These are phyloP conservation scores for Croton laevigatus DNA, from an alignment of 441 rosid genomes.

Conservation along the genomic window DNA sequence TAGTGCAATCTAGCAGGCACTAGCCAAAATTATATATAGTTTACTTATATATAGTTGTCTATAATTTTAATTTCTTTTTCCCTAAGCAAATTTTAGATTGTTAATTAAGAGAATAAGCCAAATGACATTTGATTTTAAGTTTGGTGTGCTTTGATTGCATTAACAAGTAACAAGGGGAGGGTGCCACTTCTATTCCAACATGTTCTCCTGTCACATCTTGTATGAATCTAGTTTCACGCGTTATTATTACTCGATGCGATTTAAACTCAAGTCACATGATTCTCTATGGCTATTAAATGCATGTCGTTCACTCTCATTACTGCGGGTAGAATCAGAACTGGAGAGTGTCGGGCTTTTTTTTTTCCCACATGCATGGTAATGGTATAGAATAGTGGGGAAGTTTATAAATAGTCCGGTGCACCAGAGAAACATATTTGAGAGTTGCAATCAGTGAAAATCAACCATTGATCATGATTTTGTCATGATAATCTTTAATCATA, in stretches of 20 bases:
- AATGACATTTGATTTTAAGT: no score
- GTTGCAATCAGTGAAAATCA: not conserved
- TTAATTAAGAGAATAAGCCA: no score
- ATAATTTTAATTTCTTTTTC: no score
- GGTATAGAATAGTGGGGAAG: not conserved
- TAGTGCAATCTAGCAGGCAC: constrained; percentile 63
- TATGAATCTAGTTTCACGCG: constrained; percentile 23
- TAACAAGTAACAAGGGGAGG: no score
- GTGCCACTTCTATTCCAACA: no score
- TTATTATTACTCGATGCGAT: constrained; percentile 4
- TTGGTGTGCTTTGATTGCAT: no score
- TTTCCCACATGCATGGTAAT: no score
- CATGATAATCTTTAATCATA: no score
- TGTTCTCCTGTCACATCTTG: no score
- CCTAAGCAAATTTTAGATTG: no score
- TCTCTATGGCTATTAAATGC: not conserved
- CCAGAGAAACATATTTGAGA: not conserved
- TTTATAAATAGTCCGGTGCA: not conserved
- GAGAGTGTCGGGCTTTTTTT: not conserved
- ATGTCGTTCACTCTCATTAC: not conserved
- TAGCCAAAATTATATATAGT: no score
- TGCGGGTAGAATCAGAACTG: not conserved
- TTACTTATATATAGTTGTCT: no score
- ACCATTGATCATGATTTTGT: constrained; percentile 12
- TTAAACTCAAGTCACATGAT: constrained; percentile 1